Base-by-base conservation (phyloP, 257 asterid species). In the Mentha longifolia region DNA sequence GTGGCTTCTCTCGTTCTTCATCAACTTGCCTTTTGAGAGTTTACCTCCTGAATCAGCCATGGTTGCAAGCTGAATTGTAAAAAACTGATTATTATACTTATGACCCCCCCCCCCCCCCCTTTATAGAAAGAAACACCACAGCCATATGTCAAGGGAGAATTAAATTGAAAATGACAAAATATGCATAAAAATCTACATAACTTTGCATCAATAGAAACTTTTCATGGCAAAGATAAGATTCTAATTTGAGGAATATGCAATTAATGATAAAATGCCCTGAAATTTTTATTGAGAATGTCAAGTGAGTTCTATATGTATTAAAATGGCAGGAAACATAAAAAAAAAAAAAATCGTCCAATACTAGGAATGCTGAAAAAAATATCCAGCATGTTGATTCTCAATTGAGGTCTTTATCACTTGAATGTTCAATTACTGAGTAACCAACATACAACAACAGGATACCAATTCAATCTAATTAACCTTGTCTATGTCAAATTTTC, bases 11-110 rank as follows among this genome's bases (percentile, higher is more conserved):
- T 68, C 62, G 16, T 62, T 47, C 52, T 25, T 67, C 10, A 17
- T 13, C 71, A n/a, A n/a, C 73, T 76, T 80, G 61, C 67, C 39
- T 58, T 68, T 63, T 5, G 78, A 61, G 68, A 35, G 69, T 47
- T 80, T 67, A 43, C 79, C 78, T 60, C 64, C 42, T 15, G 75
- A 51, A 58, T 67, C 76, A 73, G 52, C 72, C 82, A 68, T 76
- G 45, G 67, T 12, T 42, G 67, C 33, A 59, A 43, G 16, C 72
- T 63, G 74, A 49, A 3, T 28, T n/a, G 49, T 16, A 43, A 57
- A 70, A 20, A 55, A 7, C 47, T 33, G 43, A 37, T 33, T 4
- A 14, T 59, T 33, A 17, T 9, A 59, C 54, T n/a, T n/a, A n/a
- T n/a, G n/a, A n/a, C n/a, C n/a, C n/a, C n/a, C n/a, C n/a, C n/a